Evolutionary conservation across 1,284 basidiomycete species (phyloP).

Genomic region (Apiotrichum gracile): DNA sequence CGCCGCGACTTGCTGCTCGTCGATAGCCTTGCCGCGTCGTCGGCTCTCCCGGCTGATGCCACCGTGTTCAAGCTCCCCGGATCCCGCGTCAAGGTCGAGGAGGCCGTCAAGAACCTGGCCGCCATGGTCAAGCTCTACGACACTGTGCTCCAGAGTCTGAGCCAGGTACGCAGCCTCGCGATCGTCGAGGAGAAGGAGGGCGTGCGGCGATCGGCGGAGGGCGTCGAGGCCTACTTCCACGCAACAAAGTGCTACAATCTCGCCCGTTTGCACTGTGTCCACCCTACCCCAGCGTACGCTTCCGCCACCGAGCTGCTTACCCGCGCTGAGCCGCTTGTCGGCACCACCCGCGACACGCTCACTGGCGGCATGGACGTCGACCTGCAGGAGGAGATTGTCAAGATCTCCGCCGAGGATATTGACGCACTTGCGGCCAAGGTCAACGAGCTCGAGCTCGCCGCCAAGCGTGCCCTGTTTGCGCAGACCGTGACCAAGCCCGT

Average conservation of each 20-base stretch:
- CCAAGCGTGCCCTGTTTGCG: conserved; percentile 74
- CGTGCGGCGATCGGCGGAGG: conserved; percentile 68
- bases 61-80: conserved; percentile 34
- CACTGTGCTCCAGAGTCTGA: conserved; percentile 72
- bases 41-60: conserved; percentile 33
- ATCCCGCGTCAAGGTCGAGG: conserved; percentile 47
- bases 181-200: conserved; percentile 83
- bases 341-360: conserved; percentile 25
- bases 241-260: conserved; percentile 51
- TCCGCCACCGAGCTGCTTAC: conserved; percentile 40
- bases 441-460: conserved; percentile 52
- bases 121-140: conserved; percentile 83
- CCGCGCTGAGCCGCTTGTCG: conserved; percentile 19
- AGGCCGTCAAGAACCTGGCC: conserved; percentile 58
- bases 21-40: conserved; percentile 53
- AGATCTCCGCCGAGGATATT: conserved; percentile 42
- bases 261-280: conserved; percentile 44
- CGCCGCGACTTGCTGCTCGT: conserved; percentile 81
- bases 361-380: conserved; percentile 18
- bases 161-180: conserved; percentile 71
- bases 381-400: conserved; percentile 32
- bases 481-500: conserved; percentile 76
- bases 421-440: conserved; percentile 55
- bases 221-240: conserved; percentile 64
- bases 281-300: conserved; percentile 39